Conservation (phyloP, 148 eudicot genomes). For the Oxyria digyna region DNA sequence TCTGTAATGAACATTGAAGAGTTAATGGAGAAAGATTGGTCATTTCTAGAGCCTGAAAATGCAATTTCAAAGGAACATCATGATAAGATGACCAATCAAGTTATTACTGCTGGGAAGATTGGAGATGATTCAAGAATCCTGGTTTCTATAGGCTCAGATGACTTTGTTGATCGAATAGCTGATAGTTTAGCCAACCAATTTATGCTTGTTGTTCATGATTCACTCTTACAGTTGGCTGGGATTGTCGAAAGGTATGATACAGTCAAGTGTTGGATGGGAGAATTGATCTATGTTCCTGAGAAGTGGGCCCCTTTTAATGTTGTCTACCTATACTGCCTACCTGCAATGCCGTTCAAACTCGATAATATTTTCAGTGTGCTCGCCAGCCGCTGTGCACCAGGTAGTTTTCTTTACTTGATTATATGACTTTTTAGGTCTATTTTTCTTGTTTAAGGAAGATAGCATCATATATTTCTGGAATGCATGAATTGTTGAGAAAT, state of each 20-base stretch:
- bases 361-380: slow-evolving; percentile 52
- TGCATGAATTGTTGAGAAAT: background rate
- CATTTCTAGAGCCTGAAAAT: slow-evolving; percentile 56
- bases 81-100: slow-evolving; percentile 30
- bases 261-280: slow-evolving; percentile 94
- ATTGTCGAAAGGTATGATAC: slow-evolving; percentile 70
- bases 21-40: slow-evolving; percentile 80
- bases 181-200: slow-evolving; percentile 35
- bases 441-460: background rate
- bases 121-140: slow-evolving; percentile 50
- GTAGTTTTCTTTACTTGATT: slow-evolving; percentile 19
- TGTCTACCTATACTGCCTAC: slow-evolving; percentile 70
- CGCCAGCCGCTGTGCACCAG: slow-evolving; percentile 54
- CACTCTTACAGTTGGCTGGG: slow-evolving; percentile 56
- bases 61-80: slow-evolving; percentile 32
- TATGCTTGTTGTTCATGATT: slow-evolving; percentile 74
- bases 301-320: slow-evolving; percentile 85
- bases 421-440: background rate
- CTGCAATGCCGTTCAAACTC: slow-evolving; percentile 67
- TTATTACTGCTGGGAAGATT: slow-evolving; percentile 55
- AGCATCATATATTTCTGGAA: background rate
- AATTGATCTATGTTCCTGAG: slow-evolving; percentile 54
- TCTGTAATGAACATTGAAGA: slow-evolving; percentile 56
- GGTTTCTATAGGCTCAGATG: slow-evolving; percentile 67
- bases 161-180: slow-evolving; percentile 61